Evolutionary conservation across 2,329 filamentous ascomycete species (phyloP).

Genomic region (Fusarium sp.): DNA sequence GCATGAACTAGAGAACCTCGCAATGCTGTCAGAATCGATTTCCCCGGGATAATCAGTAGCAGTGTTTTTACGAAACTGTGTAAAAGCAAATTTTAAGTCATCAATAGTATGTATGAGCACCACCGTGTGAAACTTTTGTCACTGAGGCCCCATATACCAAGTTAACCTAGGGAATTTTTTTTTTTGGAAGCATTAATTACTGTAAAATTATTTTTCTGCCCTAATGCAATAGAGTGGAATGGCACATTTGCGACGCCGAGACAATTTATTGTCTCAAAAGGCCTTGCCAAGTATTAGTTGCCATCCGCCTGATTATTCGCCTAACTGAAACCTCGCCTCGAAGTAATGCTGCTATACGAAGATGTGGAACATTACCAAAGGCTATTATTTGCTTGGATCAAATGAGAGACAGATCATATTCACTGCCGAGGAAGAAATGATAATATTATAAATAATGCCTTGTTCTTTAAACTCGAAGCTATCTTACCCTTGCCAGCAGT

Average conservation of each 20-base stretch:
- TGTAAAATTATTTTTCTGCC: fast-evolving
- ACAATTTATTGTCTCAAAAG: not conserved
- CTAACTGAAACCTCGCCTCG: not conserved
- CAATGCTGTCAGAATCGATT: not conserved
- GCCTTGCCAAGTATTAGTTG: no score
- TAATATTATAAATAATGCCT: no score
- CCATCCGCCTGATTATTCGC: not conserved
- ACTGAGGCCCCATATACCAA: no score
- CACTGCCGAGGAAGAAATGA: not conserved
- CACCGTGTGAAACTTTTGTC: no score
- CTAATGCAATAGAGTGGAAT: not conserved
- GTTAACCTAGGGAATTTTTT: no score
- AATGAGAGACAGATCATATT: fast-evolving
- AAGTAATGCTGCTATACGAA: not conserved
- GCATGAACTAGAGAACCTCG: not conserved
- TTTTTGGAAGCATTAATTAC: not conserved
- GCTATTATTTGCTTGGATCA: fast-evolving
- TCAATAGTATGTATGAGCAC: no score
- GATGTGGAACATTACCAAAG: not conserved
- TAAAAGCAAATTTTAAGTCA: no score
- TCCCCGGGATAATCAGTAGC: no score
- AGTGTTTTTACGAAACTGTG: no score
- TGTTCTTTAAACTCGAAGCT: no score
- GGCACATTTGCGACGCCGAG: fast-evolving
- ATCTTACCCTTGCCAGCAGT: not conserved